A percentile compares a stretch with the other conserved stretches of the same genome.
phyloP scores from a whole-genome alignment of 768 basidiomycete species.

The Macrocybe gigantea region DNA sequence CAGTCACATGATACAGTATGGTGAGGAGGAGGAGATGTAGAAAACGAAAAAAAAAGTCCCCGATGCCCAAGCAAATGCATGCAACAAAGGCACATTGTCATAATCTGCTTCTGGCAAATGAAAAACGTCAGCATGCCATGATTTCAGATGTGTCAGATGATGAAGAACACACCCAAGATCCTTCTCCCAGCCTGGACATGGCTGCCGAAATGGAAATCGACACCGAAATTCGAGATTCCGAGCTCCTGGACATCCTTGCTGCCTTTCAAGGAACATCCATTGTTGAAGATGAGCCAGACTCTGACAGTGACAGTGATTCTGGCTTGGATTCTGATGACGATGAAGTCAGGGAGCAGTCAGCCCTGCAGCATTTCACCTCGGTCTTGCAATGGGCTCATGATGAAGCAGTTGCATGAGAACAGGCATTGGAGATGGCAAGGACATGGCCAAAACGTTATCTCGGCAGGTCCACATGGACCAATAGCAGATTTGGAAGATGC shows the following conservation, averaged over 20 bases:
- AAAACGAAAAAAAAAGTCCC: too few relatives aligned
- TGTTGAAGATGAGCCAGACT: not conserved
- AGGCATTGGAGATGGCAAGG: not conserved
- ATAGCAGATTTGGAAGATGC: not conserved
- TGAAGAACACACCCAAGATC: too few relatives aligned
- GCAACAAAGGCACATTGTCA: too few relatives aligned
- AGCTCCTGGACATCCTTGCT: not conserved
- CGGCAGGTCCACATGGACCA: not conserved
- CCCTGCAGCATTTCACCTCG: not conserved
- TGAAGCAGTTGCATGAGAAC: not conserved
- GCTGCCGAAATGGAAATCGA: too few relatives aligned
- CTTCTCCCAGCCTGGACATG: too few relatives aligned
- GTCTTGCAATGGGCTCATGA: not conserved
- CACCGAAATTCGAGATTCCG: not conserved
- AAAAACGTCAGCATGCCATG: too few relatives aligned
- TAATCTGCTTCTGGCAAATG: too few relatives aligned
- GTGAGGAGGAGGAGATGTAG: too few relatives aligned
- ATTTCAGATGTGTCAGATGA: too few relatives aligned
- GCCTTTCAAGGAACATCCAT: not conserved
- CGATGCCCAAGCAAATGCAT: too few relatives aligned
- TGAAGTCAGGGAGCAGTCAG: not conserved
- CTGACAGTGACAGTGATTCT: not conserved
- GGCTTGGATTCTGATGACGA: not conserved
- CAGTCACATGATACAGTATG: too few relatives aligned
- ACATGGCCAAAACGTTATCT: slow-evolving; percentile 1